Conservation (phyloP, 768 basidiomycete genomes). For the Hygrocybe punicea region DNA sequence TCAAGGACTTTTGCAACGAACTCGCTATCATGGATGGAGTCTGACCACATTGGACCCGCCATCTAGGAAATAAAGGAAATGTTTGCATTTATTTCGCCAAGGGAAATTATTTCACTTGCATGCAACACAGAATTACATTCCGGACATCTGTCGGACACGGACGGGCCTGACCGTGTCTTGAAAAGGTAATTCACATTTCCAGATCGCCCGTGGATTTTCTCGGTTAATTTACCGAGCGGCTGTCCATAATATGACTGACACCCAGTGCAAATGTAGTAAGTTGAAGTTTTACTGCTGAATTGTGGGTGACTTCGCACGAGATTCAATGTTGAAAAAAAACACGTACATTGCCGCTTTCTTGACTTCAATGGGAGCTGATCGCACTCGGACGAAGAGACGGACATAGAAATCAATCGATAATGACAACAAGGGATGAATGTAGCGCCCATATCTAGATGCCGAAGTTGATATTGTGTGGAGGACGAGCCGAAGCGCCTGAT, state of each 20-base stretch:
- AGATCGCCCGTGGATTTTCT: slow-evolving; percentile 53
- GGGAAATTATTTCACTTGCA: slow-evolving; percentile 43
- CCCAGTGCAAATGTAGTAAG: slow-evolving; percentile 77
- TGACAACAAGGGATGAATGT: slow-evolving; percentile 83
- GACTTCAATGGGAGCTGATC: slow-evolving; percentile 72
- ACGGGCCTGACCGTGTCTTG: slow-evolving; percentile 70
- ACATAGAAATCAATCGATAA: slow-evolving; percentile 98
- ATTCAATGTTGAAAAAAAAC: neutral
- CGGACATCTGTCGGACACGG: slow-evolving; percentile 64
- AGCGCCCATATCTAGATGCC: slow-evolving; percentile 88
- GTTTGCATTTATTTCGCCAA: neutral
- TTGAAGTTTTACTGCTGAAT: slow-evolving; percentile 69
- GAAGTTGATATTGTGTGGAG: slow-evolving; percentile 80
- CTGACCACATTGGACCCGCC: slow-evolving; percentile 97
- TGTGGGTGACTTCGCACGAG: slow-evolving; percentile 9
- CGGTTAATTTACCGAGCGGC: slow-evolving; percentile 72
- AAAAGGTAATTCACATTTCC: slow-evolving; percentile 61
- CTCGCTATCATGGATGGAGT: slow-evolving; percentile 69
- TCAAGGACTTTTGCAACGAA: slow-evolving; percentile 75
- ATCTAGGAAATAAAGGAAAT: slow-evolving; percentile 43
- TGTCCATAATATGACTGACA: slow-evolving; percentile 85
- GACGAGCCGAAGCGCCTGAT: slow-evolving; percentile 85
- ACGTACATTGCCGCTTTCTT: slow-evolving; percentile 77
- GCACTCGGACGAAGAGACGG: slow-evolving; percentile 81
- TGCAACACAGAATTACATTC: slow-evolving; percentile 79